Base-by-base conservation (phyloP, 75 land plant species). In the Pinus taeda region DNA sequence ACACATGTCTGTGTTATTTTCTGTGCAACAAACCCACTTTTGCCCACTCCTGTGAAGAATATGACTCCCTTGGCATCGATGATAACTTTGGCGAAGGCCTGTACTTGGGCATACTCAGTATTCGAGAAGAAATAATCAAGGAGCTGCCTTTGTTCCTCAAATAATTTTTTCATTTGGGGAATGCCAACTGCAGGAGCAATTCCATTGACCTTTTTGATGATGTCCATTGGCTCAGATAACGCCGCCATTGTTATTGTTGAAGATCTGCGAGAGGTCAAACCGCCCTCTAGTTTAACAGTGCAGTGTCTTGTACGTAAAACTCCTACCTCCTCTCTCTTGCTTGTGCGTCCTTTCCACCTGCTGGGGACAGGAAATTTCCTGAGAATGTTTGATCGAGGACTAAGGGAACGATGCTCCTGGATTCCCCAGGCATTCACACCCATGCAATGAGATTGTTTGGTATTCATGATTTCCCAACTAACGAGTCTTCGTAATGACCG, bases 41-140 rank as follows among this genome's bases (percentile, higher is more conserved):
- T 97, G 53, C 99, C 99, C 67, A 95, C 99, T 57, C 98, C 99
- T 74, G 99, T 78, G 91, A 97, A 95, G 89, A 93, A 93, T 64
- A 93, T 83, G 76, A 93, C 87, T 59, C 98, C 98, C 74, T 76
- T 75, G 57, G 80, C 36, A 57, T 77, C 79, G 45, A 83, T 58
- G 85, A 97, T 88, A 65, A 90, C 63, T 33, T 81, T 85, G 6
- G 88, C 70, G 79, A 90, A 90, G 39, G 83, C 81, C 57, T 82
- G 93, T 58, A 90, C 83, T 39, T 85, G 88, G 15, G 88, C 75
- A 85, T 92, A 90, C 75, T 86, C 81, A 37, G 93, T 87, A 76
- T 93, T 80, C 60, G 85, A 76, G 83, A 89, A 72, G 85, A 92
- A 91, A 82, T 77, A 79, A 62, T 86, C 74, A 53, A 96, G 90